Evolutionary conservation across 2,329 filamentous ascomycete species (phyloP).

Genomic region (Pezicula carpinea): DNA sequence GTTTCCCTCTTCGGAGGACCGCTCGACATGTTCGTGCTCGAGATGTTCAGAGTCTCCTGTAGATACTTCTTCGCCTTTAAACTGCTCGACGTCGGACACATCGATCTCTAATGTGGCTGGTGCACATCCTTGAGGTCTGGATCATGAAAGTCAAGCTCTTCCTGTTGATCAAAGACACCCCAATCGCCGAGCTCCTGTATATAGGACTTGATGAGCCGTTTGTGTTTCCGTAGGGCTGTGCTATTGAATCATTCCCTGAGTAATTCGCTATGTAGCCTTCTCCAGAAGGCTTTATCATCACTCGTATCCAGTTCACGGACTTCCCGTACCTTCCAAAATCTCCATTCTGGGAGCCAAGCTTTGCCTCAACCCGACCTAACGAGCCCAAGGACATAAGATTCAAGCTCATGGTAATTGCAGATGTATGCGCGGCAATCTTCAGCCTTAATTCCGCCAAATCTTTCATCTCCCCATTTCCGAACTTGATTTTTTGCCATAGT

Average conservation of each 20-base stretch:
- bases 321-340: slow-evolving; percentile 2
- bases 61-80: too few relatives aligned
- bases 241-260: slow-evolving; percentile 49
- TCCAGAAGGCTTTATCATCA: slow-evolving; percentile 48
- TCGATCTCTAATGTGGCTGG: too few relatives aligned
- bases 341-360: slow-evolving; percentile 1
- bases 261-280: slow-evolving; percentile 48
- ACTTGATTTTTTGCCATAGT: slow-evolving; percentile 7
- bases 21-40: too few relatives aligned
- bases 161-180: slow-evolving; percentile 8
- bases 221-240: slow-evolving; percentile 47
- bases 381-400: slow-evolving; percentile 4
- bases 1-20: too few relatives aligned
- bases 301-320: slow-evolving; percentile 19
- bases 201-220: slow-evolving; percentile 30
- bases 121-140: too few relatives aligned
- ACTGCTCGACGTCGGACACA: too few relatives aligned
- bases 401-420: slow-evolving; percentile 7
- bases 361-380: slow-evolving; percentile 2
- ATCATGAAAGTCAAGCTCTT: too few relatives aligned
- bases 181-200: slow-evolving; percentile 13
- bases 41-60: too few relatives aligned
- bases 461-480: slow-evolving; percentile 14
- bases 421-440: slow-evolving; percentile 10
- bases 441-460: slow-evolving; percentile 9